These are phyloP conservation scores for Picochlorum costavermella DNA, from an alignment of 139 green algal species.

Conservation along the genomic window DNA sequence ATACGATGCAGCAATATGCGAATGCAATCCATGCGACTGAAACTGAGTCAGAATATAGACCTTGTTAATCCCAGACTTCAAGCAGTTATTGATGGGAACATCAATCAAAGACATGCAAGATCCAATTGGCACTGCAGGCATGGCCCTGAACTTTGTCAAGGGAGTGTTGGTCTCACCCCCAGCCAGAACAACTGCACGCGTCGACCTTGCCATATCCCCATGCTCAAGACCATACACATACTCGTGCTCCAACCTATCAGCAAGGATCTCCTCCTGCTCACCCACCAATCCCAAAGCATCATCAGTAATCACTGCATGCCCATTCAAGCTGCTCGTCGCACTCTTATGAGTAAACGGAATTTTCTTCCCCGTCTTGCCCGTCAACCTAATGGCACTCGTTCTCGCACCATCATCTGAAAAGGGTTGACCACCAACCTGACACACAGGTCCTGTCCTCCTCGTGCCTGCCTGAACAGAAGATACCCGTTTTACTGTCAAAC, in stretches of 20 bases:
- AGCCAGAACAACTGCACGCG: slow-evolving; percentile 43
- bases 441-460: no score
- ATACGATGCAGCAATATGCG: slow-evolving; percentile 37
- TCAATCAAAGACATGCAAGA: slow-evolving; percentile 38
- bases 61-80: slow-evolving; percentile 48
- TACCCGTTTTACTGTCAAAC: no score
- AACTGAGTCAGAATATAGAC: slow-evolving; percentile 58
- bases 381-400: no score
- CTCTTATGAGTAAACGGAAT: no score
- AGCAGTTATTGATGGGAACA: slow-evolving; percentile 50
- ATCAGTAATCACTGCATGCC: no score
- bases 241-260: not conserved
- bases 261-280: not conserved
- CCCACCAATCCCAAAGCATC: no score
- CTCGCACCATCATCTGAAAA: no score
- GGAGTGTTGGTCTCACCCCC: slow-evolving; percentile 42
- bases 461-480: no score
- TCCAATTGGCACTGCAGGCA: slow-evolving; percentile 46
- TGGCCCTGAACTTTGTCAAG: slow-evolving; percentile 35
- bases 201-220: slow-evolving; percentile 18
- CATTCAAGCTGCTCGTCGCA: no score
- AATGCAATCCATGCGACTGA: slow-evolving; percentile 46
- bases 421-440: no score
- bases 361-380: no score
- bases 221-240: not conserved